Evolutionary conservation across 805 yeast species (phyloP), one percentile per base, ranked within the genome.

Genomic region (Cyberlindnera suaveolens): DNA sequence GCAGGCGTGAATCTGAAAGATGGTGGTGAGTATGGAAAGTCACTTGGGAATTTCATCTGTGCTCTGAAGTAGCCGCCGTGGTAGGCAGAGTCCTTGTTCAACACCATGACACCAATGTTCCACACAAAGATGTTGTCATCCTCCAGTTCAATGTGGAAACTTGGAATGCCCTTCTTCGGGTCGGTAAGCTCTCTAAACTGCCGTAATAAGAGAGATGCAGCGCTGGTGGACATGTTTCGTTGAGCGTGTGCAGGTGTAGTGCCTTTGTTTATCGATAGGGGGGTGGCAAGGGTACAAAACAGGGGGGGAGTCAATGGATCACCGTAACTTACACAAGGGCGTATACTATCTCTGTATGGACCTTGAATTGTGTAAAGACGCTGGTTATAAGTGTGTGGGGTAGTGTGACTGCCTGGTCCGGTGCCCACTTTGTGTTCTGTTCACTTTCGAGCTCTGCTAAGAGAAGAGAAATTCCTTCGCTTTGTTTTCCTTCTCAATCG

Each of bases 31-130:
- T 78, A 91, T 4, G 98, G 99, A 66, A 82, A 91, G 63, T 89
- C 96, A 18, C 71, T 66, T 6, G 98, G 98, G 66, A 91, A 91
- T 53, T 82, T 75, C 96, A 91, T 87, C 61, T 87, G 95, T 18
- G 96, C 96, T 60, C 80, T 86, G 68, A 91, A 85, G 65, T 85
- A 91, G 13, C 97, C 97, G 36, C 97, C 97, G 58, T 90, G 87
- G 65, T 87, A 91, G 50, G 84, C 81, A 14, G 96, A 87, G 49
- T 88, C 96, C 54, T 84, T 81, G 64, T 85, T 85, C 41, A 88
- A 75, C 11, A 91, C 95, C 88, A 90, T 88, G 46, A 91, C 85
- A 18, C 96, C 97, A 43, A 91, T 75, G 62, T 85, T 85, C 97
- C 84, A 78, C 42, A 70, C 68, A 52, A 76, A 78, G 40, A 79